These are phyloP conservation scores for Penicillium brasilianum DNA, from an alignment of 2,329 filamentous ascomycete species.

Conservation along the genomic window DNA sequence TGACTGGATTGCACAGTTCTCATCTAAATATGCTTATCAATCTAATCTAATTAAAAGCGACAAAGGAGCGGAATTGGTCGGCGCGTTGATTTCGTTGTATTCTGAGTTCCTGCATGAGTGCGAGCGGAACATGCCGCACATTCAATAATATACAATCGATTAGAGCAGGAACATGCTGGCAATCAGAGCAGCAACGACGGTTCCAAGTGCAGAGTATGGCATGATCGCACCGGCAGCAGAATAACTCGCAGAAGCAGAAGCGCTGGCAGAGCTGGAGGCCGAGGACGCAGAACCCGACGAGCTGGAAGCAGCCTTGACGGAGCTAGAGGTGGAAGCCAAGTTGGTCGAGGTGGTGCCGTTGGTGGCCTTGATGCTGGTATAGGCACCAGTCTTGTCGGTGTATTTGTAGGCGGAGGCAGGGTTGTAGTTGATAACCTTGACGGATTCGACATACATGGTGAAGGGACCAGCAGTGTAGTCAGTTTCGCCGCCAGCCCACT, in stretches of 20 bases:
- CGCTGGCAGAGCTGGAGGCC: slow-evolving; percentile 14
- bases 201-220: slow-evolving; percentile 8
- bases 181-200: slow-evolving; percentile 9
- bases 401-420: slow-evolving; percentile 69
- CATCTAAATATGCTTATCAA: neutral
- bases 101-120: neutral
- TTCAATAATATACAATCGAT: neutral
- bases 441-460: slow-evolving; percentile 73
- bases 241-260: slow-evolving; percentile 32
- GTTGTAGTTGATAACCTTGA: slow-evolving; percentile 61
- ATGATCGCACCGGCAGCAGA: slow-evolving; percentile 25
- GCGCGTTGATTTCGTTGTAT: slow-evolving; percentile 12
- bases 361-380: slow-evolving; percentile 63
- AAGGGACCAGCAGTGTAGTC: slow-evolving; percentile 70
- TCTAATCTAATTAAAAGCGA: neutral
- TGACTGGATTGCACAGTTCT: neutral
- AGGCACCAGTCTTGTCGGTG: slow-evolving; percentile 65
- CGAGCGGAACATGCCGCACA: neutral
- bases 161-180: slow-evolving; percentile 15
- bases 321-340: slow-evolving; percentile 14
- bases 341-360: slow-evolving; percentile 17
- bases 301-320: slow-evolving; percentile 15
- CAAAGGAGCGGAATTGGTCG: slow-evolving; percentile 13
- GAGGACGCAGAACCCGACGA: slow-evolving; percentile 1
- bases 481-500: slow-evolving; percentile 73